Evolutionary conservation across 1,139 yeast genomes (phyloP).

Genomic region (Suhomyces guaymorum): DNA sequence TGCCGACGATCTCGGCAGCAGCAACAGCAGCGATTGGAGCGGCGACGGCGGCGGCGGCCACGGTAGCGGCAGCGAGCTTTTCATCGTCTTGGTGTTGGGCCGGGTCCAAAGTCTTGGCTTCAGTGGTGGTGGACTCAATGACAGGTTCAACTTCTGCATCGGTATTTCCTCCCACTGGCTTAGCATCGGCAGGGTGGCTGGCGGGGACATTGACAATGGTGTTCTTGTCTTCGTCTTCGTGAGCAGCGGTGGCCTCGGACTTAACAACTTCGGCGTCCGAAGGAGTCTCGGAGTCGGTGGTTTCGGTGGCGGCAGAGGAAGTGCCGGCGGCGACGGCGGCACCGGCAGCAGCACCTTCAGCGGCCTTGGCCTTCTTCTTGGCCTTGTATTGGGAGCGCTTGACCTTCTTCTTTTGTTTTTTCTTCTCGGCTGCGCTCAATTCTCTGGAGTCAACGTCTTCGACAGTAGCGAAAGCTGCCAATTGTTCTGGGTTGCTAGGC

Average conservation of each 20-base stretch:
- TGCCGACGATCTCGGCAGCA: neutral
- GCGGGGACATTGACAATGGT: constrained; percentile 11
- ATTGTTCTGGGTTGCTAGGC: constrained; percentile 41
- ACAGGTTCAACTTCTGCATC: constrained; percentile 14
- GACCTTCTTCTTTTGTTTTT: constrained; percentile 50
- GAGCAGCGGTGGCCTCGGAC: constrained; percentile 13
- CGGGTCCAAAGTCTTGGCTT: constrained; percentile 33
- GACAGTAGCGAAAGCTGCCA: constrained; percentile 40
- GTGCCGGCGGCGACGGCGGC: constrained; percentile 16
- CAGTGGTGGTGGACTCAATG: constrained; percentile 18
- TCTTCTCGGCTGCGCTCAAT: constrained; percentile 42
- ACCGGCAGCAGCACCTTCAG: constrained; percentile 14
- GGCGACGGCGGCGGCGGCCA: constrained; percentile 7
- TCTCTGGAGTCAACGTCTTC: constrained; percentile 43
- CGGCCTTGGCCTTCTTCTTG: constrained; percentile 35
- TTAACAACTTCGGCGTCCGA: constrained; percentile 6
- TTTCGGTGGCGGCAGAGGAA: constrained; percentile 13
- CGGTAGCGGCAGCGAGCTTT: constrained; percentile 6
- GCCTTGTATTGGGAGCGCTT: constrained; percentile 50
- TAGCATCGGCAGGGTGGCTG: constrained; percentile 9
- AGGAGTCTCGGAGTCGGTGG: constrained; percentile 12
- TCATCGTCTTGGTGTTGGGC: constrained; percentile 9
- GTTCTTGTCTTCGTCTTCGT: constrained; percentile 4
- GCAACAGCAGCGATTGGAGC: neutral
- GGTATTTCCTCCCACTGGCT: constrained; percentile 6